Percentiles rank a stretch among this genome's conserved stretches.
Conservation (phyloP, 495 filamentous ascomycete genomes). For the Penicillium argentinense region DNA sequence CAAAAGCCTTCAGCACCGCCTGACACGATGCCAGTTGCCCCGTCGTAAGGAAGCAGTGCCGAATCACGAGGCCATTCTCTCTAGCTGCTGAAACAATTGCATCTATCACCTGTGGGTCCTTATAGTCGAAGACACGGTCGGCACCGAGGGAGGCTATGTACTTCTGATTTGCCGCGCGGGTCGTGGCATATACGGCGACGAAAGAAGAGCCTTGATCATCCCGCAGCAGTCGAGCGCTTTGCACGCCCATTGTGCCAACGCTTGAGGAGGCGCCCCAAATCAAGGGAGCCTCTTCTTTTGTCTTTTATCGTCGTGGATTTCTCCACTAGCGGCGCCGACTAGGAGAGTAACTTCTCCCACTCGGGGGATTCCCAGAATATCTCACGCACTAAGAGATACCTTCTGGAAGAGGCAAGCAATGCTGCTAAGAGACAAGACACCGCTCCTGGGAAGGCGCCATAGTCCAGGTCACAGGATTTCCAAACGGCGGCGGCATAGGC, state of each 20-base stretch:
- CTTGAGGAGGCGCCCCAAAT: slow-evolving; percentile 52
- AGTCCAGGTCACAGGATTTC: slow-evolving; percentile 37
- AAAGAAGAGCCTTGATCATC: slow-evolving; percentile 31
- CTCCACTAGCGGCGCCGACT: slow-evolving; percentile 2
- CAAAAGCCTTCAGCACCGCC: slow-evolving; percentile 38
- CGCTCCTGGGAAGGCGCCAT: slow-evolving; percentile 48
- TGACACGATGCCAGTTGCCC: slow-evolving; percentile 33
- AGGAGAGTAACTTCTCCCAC: slow-evolving; percentile 14
- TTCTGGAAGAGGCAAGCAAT: slow-evolving; percentile 37
- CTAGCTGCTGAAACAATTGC: slow-evolving; percentile 42
- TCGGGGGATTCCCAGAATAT: slow-evolving; percentile 28
- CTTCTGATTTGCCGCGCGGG: slow-evolving; percentile 42
- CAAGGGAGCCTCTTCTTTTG: slow-evolving; percentile 33
- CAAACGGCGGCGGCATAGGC: slow-evolving; percentile 42
- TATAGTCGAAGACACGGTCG: slow-evolving; percentile 50
- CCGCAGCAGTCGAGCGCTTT: slow-evolving; percentile 37
- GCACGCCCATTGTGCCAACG: slow-evolving; percentile 45
- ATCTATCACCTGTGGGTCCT: slow-evolving; percentile 41
- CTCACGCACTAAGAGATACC: slow-evolving; percentile 33
- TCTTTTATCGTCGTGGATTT: neutral
- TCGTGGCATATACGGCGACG: slow-evolving; percentile 45
- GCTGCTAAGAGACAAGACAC: slow-evolving; percentile 39
- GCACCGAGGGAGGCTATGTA: slow-evolving; percentile 50
- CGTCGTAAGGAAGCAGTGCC: slow-evolving; percentile 42
- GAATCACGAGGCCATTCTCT: slow-evolving; percentile 39